These are phyloP conservation scores for Candida pseudoviswanathii DNA, from an alignment of 1,139 yeast species.

Conservation along the genomic window DNA sequence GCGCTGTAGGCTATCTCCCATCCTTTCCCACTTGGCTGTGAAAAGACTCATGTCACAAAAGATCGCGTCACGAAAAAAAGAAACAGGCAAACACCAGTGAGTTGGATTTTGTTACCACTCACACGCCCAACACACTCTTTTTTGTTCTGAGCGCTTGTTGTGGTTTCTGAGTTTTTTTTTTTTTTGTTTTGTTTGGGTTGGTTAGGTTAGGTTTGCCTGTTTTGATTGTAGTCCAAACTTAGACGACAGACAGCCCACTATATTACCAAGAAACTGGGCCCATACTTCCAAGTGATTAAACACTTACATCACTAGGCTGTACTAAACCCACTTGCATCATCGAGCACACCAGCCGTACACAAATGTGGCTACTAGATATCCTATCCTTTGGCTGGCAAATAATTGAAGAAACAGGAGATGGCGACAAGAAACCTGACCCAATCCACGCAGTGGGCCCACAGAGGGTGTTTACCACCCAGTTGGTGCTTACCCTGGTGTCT, in stretches of 20 bases:
- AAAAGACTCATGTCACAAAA: background rate
- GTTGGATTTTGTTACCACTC: constrained; percentile 1
- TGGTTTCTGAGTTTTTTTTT: background rate
- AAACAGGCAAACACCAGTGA: background rate
- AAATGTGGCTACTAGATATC: constrained; percentile 6
- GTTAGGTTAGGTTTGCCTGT: too few species aligned
- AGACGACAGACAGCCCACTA: too few species aligned
- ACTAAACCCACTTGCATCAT: too few species aligned
- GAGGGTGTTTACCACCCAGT: constrained; percentile 48
- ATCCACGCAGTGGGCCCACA: constrained; percentile 35
- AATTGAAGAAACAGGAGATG: constrained; percentile 3
- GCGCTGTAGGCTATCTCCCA: too few species aligned
- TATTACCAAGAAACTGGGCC: too few species aligned
- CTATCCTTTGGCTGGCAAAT: constrained; percentile 10
- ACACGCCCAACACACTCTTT: background rate
- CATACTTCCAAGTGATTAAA: too few species aligned
- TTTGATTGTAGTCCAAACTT: too few species aligned
- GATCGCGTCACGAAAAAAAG: background rate
- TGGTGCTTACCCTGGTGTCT: constrained; percentile 37
- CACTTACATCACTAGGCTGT: too few species aligned
- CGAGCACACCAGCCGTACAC: too few species aligned
- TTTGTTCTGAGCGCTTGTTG: background rate
- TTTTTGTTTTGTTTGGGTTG: background rate
- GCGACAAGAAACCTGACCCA: constrained; percentile 13
- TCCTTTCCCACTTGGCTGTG: constrained; percentile 5